Conservation (phyloP, 1,284 basidiomycete genomes). For the Violaceomyces palustris region DNA sequence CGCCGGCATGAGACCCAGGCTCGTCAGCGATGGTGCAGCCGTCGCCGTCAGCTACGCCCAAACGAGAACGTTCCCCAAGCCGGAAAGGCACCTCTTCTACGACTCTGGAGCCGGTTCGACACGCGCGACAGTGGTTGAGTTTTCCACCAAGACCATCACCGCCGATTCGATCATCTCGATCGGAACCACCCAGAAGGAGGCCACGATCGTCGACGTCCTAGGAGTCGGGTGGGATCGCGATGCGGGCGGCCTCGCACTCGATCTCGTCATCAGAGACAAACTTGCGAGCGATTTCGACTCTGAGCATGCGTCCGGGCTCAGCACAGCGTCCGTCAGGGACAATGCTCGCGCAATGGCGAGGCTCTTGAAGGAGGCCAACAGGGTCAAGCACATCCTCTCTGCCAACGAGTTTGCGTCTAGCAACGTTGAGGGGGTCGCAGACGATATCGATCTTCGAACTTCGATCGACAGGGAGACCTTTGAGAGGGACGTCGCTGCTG, state of each 20-base stretch:
- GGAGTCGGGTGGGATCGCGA: constrained; percentile 76
- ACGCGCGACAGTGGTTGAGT: constrained; percentile 77
- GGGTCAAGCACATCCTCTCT: constrained; percentile 87
- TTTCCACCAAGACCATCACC: constrained; percentile 54
- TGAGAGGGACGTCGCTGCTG: constrained; percentile 57
- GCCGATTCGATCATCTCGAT: constrained; percentile 55
- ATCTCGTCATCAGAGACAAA: constrained; percentile 75
- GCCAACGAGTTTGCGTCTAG: constrained; percentile 78
- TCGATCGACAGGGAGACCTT: constrained; percentile 72
- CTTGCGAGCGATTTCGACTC: constrained; percentile 72
- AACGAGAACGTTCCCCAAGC: constrained; percentile 70
- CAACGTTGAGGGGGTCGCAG: constrained; percentile 77
- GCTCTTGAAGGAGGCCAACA: constrained; percentile 83
- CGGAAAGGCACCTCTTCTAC: constrained; percentile 84
- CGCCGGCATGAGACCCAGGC: constrained; percentile 74
- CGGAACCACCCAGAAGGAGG: constrained; percentile 57
- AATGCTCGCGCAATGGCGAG: constrained; percentile 87
- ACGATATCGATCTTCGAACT: constrained; percentile 83
- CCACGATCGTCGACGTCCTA: constrained; percentile 69
- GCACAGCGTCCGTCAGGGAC: constrained; percentile 40
- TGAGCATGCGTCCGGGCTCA: constrained; percentile 54
- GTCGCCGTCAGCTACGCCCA: constrained; percentile 68
- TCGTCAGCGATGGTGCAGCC: constrained; percentile 82
- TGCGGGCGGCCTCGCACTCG: constrained; percentile 76
- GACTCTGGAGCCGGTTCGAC: constrained; percentile 87